Evolutionary conservation across 1,139 yeast species (phyloP).

Genomic region (Suhomyces bokatorum): DNA sequence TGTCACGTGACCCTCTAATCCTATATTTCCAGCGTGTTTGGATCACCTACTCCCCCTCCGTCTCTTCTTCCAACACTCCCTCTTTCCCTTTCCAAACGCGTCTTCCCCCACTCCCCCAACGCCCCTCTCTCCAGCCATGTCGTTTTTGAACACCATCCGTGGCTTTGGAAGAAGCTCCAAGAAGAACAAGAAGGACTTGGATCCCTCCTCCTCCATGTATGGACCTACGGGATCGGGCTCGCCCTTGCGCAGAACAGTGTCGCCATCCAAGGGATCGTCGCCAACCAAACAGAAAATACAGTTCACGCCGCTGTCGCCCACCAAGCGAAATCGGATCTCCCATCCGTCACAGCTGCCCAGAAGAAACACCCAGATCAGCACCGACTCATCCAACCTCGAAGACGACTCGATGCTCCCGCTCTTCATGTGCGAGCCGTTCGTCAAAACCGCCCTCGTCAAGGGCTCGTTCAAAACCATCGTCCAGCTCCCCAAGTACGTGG

Average conservation of each 20-base stretch:
- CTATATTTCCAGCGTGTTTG: background rate
- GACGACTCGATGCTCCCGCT: slow-evolving; percentile 36
- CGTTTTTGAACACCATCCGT: slow-evolving; percentile 49
- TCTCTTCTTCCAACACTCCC: background rate
- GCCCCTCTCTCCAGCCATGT: slow-evolving; percentile 27
- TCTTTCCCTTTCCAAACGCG: background rate
- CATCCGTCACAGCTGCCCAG: slow-evolving; percentile 28
- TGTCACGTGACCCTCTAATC: no score
- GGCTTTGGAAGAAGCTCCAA: slow-evolving; percentile 68
- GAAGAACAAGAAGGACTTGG: slow-evolving; percentile 49
- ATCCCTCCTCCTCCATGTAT: slow-evolving; percentile 36
- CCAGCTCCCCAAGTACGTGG: slow-evolving; percentile 92
- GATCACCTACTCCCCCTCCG: background rate
- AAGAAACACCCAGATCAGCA: slow-evolving; percentile 15
- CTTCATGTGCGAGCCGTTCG: slow-evolving; percentile 89
- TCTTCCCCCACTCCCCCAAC: background rate
- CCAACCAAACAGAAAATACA: slow-evolving; percentile 34
- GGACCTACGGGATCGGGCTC: slow-evolving; percentile 34
- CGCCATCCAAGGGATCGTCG: slow-evolving; percentile 35
- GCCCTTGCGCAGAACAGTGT: slow-evolving; percentile 40
- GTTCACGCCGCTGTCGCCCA: slow-evolving; percentile 34
- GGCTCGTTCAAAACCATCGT: slow-evolving; percentile 98
- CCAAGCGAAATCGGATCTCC: slow-evolving; percentile 28
- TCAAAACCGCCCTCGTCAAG: slow-evolving; percentile 89
- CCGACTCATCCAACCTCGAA: slow-evolving; percentile 10